These are phyloP conservation scores for Ilyonectria destructans DNA, from an alignment of 2,329 filamentous ascomycete genomes.

Conservation along the genomic window DNA sequence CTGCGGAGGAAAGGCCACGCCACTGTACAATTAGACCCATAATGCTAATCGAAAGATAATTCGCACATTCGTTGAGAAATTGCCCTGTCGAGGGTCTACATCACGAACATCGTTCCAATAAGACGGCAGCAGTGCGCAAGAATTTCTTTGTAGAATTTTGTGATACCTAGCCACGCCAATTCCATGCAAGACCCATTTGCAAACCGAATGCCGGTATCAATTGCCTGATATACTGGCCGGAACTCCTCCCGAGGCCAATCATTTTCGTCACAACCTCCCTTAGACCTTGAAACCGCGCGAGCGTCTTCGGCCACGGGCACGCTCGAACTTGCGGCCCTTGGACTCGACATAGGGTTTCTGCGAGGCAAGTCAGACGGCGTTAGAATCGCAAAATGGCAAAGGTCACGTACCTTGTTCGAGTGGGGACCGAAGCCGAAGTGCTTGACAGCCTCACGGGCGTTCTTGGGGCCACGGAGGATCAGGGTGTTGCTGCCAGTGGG, in stretches of 20 bases:
- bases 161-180: constrained; percentile 67
- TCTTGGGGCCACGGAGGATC: constrained; percentile 98
- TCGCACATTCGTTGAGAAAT: background rate
- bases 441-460: constrained; percentile 97
- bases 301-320: constrained; percentile 97
- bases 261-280: constrained; percentile 58
- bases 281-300: constrained; percentile 99
- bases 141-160: constrained; percentile 56
- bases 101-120: constrained; percentile 39
- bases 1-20: constrained; percentile 75
- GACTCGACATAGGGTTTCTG: constrained; percentile 97
- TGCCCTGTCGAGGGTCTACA: background rate
- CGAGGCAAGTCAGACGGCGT: constrained; percentile 53
- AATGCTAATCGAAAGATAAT: background rate
- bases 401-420: constrained; percentile 87
- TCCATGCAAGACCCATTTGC: constrained; percentile 59
- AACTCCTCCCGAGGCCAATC: constrained; percentile 49
- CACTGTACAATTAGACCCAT: constrained; percentile 34
- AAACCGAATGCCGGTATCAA: constrained; percentile 51
- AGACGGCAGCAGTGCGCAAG: constrained; percentile 47
- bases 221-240: constrained; percentile 49
- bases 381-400: rapidly evolving
- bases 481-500: constrained; percentile 98
- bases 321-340: constrained; percentile 99
- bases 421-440: constrained; percentile 99